Evolutionary conservation across 2,329 filamentous ascomycete genomes (phyloP), one percentile per base, ranked within the genome.

Genomic region (Stachybotrys echinatus): DNA sequence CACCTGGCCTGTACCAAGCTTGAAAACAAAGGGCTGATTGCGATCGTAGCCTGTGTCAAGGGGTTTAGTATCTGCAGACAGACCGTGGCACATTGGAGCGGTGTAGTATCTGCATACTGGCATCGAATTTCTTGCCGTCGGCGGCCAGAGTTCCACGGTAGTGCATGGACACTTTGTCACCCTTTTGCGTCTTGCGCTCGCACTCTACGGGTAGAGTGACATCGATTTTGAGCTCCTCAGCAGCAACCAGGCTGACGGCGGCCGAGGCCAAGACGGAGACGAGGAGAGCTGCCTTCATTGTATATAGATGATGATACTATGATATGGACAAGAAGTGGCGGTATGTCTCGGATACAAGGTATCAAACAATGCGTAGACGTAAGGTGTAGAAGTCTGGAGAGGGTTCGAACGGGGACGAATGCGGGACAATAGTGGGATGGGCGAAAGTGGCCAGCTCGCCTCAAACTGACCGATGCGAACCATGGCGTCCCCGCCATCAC

Each of bases 91-190:
- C 48, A 34, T 34, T 14, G 27, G 27, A 8, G 27, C 10, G 27
- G 27, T 8, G 27, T 14, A 34, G 45, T 46, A 45, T 52, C 38
- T 38, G 72, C 74, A 49, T 65, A 80, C 81, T 85, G 55, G 89
- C 83, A 72, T 96, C 92, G 65, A 97, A 97, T 67, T 94, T 76
- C 53, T 80, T 76, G 61, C 91, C 92, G 56, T 84, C 81, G 47
- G 74, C 73, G 54, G 83, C 79, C 27, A 96, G 81, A 2, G 87
- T 94, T 60, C 92, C 92, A 50, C 81, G 81, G 77, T 97, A 96
- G 75, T 96, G 91, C 62, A 96, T 90, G 49, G 84, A 76, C 64
- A 96, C 84, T 55, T 76, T 83, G 73, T 96, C 92, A 58, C 90
- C 90, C 54, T 79, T 81, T 63, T 80, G 63, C 17, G 83, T 88